A percentile compares a stretch with the other conserved stretches of the same genome.
Conservation (phyloP, 2,329 filamentous ascomycete species). For the Cadophora sp. region DNA sequence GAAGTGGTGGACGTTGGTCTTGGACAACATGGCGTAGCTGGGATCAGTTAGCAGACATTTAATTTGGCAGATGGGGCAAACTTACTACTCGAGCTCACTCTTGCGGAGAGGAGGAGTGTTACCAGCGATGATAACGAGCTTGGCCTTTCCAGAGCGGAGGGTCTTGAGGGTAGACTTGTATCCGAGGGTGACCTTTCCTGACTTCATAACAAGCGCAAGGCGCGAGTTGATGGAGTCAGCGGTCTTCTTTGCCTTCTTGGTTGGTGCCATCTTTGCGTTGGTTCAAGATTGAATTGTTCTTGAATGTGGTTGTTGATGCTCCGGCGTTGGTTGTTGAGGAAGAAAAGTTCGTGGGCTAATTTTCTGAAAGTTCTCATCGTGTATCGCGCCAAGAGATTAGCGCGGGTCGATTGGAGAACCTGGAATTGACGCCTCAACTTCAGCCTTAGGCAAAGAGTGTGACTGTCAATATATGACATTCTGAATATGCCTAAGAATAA, state of each 20-base stretch:
- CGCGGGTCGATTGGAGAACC: neutral
- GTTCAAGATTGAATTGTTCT: constrained; percentile 43
- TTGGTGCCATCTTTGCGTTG: constrained; percentile 52
- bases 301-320: constrained; percentile 43
- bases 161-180: constrained; percentile 91
- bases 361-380: constrained; percentile 5
- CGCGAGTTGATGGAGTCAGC: constrained; percentile 75
- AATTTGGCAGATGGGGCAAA: neutral
- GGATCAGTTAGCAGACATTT: constrained; percentile 5
- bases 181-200: constrained; percentile 82
- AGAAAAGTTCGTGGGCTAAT: constrained; percentile 65
- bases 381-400: constrained; percentile 21
- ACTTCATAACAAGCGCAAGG: constrained; percentile 69
- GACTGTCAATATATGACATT: neutral
- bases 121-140: constrained; percentile 94
- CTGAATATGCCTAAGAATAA: too few species aligned
- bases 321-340: constrained; percentile 41
- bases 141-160: constrained; percentile 95
- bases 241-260: constrained; percentile 83
- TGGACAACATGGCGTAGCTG: constrained; percentile 85
- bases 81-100: constrained; percentile 84
- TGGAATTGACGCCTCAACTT: neutral
- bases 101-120: constrained; percentile 99
- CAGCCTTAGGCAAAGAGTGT: neutral
- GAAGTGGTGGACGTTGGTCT: constrained; percentile 98